Base-by-base conservation (phyloP, 306 rosid genomes). In the Quercus ilex region DNA sequence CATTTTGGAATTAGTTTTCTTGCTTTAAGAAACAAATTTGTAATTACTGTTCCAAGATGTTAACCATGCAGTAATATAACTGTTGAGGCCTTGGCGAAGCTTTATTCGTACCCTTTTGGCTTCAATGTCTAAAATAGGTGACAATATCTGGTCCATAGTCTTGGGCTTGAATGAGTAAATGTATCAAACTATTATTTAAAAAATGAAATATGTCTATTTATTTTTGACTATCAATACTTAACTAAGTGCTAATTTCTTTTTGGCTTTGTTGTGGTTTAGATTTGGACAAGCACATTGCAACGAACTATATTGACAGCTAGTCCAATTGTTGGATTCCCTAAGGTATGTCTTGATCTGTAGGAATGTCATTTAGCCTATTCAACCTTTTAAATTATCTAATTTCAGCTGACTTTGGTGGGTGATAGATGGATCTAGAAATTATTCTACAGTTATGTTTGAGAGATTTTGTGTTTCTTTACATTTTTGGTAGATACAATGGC, bases 271-370 rank as follows among this genome's bases (percentile, higher is more conserved):
- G 63, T 83, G 77, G 73, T 74, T 53, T 85, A 95, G 99, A 95
- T 95, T 79, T 95, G 99, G 99, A 95, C 99, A 52, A 95, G 99
- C 88, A 95, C 99, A 1, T 89, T 95, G 81, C 94, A 95, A 84
- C 91, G 99, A 78, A 85, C 99, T 73, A 95, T 93, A 85, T 81
- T 95, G 74, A 93, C 99, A 3, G 99, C 99, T 71, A 89, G 78
- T 80, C 97, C 90, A 69, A 90, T 95, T 64, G 89, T 71, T 68
- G 99, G 98, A 83, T 93, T 91, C 85, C 99, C 99, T 69, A 95
- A 95, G 99, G 99, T 93, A 60, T 79, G 90, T 76, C 73, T 80
- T 41, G 83, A 72, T 75, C 63, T 51, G 51, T 69, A 12, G 55
- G 31, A 38, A 58, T 75, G 58, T 71, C 73, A 4, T 70, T 13